phyloP scores from a whole-genome alignment of 176 grass and related monocot species.

The Aegilops tauschii region DNA sequence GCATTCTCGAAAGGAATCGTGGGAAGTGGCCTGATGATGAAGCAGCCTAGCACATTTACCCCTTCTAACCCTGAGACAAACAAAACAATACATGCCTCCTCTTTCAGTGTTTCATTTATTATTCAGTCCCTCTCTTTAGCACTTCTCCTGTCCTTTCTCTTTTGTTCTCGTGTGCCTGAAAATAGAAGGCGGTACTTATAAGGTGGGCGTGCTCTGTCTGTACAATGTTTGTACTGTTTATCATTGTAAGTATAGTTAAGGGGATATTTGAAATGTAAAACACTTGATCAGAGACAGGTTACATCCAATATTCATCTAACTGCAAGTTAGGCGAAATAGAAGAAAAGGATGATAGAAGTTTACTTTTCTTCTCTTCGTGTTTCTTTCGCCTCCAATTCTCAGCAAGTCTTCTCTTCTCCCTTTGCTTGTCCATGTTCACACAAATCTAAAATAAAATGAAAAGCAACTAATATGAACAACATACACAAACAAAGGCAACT shows the following conservation, averaged over 20 bases:
- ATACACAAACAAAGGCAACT: not conserved
- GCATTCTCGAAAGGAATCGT: not conserved
- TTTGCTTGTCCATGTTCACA: slow-evolving; percentile 81
- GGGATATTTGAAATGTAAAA: not conserved
- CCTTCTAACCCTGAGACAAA: not conserved
- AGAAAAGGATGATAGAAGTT: not conserved
- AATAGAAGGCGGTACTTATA: not conserved
- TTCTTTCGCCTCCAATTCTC: slow-evolving; percentile 72
- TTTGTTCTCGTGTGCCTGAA: slow-evolving; percentile 63
- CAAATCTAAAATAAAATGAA: slow-evolving; percentile 51
- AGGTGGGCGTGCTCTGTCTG: not conserved
- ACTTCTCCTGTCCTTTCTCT: slow-evolving; percentile 59
- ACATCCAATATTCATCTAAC: not conserved
- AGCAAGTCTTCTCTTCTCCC: slow-evolving; percentile 50
- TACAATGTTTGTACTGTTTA: not conserved
- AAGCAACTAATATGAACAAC: not conserved
- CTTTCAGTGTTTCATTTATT: not conserved
- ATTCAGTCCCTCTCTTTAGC: slow-evolving; percentile 48
- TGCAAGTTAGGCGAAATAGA: not conserved
- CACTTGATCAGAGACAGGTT: not conserved
- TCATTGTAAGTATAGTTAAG: not conserved
- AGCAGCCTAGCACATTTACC: not conserved
- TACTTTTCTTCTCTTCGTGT: slow-evolving; percentile 81
- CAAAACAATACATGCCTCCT: not conserved
- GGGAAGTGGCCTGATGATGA: not conserved